Base-by-base conservation (phyloP, 306 rosid species). In the Trifolium subterraneum region DNA sequence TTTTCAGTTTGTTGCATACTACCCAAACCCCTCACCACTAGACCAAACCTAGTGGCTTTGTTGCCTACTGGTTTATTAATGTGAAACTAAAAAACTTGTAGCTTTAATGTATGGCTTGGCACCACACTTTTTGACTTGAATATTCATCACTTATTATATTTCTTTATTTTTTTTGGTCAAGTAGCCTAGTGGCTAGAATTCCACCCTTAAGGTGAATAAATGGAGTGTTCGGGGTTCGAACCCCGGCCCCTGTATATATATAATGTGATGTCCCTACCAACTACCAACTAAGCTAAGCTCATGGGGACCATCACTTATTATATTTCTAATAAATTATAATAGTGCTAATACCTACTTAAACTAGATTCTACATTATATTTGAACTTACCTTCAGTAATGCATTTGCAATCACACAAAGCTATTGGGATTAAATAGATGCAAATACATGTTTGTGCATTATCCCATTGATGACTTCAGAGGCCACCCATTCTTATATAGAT, bases 391-490 rank as follows among this genome's bases (percentile, higher is more conserved):
- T 64, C 35, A 72, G 42, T 72, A 56, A 31, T 42, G 62, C 69
- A 64, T 64, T 71, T 66, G 41, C 56, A 72, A 66, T 47, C 58
- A 25, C 19, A n/a, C 25, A 50, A 31, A 2, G 33, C 47, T 33
- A 58, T 23, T 35, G 41, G 20, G 62, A 42, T 64, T 47, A 51
- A 68, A 19, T 68, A 65, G 74, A 80, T 59, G 64, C 75, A 58
- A 55, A 56, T 59, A 38, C 65, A 60, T 25, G 23, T 68, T 36
- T 47, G 36, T 73, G 59, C 64, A 58, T 59, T 66, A 45, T 45
- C 45, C 41, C 64, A 16, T 45, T 60, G 71, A 66, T n/a, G 38
- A 19, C 35, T 10, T 64, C 44, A 69, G 14, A 63, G 75, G 47
- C 64, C 48, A 62, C n/a, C 23, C 56, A 51, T 63, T 44, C 16